Evolutionary conservation across 768 basidiomycete species (phyloP), one percentile per base, ranked within the genome.

Genomic region (Calocera cornea): DNA sequence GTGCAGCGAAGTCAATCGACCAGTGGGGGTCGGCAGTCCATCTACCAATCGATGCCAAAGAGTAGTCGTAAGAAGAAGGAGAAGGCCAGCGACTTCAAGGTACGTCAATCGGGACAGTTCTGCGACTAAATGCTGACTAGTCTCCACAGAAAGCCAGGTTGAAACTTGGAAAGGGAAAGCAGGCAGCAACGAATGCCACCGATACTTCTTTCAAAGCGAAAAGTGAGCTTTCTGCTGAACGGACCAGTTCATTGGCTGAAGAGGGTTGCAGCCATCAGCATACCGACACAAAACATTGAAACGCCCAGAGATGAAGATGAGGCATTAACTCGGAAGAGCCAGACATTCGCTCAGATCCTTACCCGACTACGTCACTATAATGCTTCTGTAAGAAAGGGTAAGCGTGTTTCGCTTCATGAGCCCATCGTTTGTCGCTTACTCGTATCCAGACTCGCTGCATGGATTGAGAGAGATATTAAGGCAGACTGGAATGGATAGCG

Each of bases 131-230:
- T 34, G 5, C 34, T 34, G 16, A 17, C 34, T 24, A 31, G 68
- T 40, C 1, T 22, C 11, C 8, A 0, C 76, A 97, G 92, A 97
- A 94, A 92, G 86, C 92, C 29, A 97, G 90, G 76, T 82, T 97
- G 40, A 99, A 97, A 77, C 89, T 99, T 64, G 95, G 95, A 38
- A 99, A 95, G 76, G 93, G 91, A 49, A 98, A 95, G 76, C 84
- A 88, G 72, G 75, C 80, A 11, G 81, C 93, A 11, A 82, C 79
- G 54, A 98, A 98, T 82, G 90, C 85, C 3, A 84, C 97, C 71
- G 92, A 98, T 77, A 98, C 95, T 1, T 94, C 95, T 0, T 97
- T 95, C 83, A 93, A 95, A 75, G 87, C 92, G 34, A 86, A 92
- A 68, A 92, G 95, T 97, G 73, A 72, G 89, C 80, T 17, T 33